Evolutionary conservation across 495 filamentous ascomycete genomes (phyloP).

Genomic region (Neurospora discreta): DNA sequence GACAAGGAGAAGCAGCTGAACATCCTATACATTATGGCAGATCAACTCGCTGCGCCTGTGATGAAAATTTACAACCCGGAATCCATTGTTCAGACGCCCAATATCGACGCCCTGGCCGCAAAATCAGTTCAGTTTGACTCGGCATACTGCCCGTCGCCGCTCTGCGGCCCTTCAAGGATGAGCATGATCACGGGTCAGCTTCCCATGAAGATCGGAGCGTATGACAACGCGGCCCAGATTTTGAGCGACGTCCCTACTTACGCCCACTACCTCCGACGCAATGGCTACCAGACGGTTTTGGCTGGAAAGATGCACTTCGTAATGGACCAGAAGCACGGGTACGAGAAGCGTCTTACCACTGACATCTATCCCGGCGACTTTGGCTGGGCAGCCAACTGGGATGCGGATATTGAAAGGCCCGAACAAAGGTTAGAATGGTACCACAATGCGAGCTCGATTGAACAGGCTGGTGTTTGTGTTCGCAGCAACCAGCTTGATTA

Average conservation of each 20-base stretch:
- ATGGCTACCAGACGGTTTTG: constrained; percentile 79
- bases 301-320: constrained; percentile 96
- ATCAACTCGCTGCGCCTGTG: constrained; percentile 78
- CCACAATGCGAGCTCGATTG: constrained; percentile 80
- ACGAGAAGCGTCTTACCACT: constrained; percentile 75
- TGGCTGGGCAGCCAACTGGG: constrained; percentile 86
- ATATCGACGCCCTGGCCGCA: constrained; percentile 68
- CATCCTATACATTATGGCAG: constrained; percentile 61
- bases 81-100: constrained; percentile 75
- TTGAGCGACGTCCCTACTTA: constrained; percentile 71
- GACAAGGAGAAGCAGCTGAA: constrained; percentile 19
- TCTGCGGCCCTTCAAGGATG: constrained; percentile 81
- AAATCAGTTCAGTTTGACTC: constrained; percentile 75
- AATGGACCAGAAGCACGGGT: constrained; percentile 84
- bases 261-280: constrained; percentile 74
- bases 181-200: constrained; percentile 81
- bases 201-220: constrained; percentile 75
- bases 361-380: constrained; percentile 90
- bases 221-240: constrained; percentile 74
- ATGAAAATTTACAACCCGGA: constrained; percentile 72
- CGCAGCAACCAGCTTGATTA: constrained; percentile 90
- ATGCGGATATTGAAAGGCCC: constrained; percentile 42
- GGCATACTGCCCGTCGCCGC: constrained; percentile 80
- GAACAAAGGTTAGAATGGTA: constrained; percentile 81
- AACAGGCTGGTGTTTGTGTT: constrained; percentile 72